Evolutionary conservation across 2,329 filamentous ascomycete species (phyloP).

Genomic region (Talaromyces funiculosus): DNA sequence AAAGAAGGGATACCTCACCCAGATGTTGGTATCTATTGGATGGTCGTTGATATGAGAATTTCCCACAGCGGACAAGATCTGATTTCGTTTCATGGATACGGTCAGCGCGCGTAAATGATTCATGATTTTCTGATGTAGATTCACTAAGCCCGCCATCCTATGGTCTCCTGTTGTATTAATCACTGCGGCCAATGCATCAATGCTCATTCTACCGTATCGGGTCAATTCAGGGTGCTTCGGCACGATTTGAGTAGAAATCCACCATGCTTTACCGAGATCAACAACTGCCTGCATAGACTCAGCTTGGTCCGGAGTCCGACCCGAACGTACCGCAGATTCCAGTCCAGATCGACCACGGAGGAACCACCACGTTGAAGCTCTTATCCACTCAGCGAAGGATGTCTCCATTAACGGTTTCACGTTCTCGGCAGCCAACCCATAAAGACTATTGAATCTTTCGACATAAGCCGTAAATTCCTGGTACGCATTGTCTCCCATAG

Average conservation of each 20-base stretch:
- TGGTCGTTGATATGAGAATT: conserved; percentile 66
- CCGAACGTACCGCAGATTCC: conserved; percentile 64
- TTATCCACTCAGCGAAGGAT: conserved; percentile 61
- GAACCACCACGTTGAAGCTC: conserved; percentile 84
- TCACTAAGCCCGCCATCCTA: conserved; percentile 42
- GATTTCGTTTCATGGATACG: conserved; percentile 78
- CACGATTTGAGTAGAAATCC: conserved; percentile 55
- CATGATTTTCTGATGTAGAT: conserved; percentile 50
- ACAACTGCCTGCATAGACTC: conserved; percentile 68
- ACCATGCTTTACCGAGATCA: conserved; percentile 78
- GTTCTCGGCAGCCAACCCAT: conserved; percentile 70
- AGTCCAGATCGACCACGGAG: conserved; percentile 70
- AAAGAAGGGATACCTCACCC: conserved; percentile 70
- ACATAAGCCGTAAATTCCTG: conserved; percentile 65
- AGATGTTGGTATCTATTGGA: conserved; percentile 73
- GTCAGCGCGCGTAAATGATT: conserved; percentile 67
- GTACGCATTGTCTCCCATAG: conserved; percentile 61
- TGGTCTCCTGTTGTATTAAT: conserved; percentile 42
- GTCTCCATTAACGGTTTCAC: conserved; percentile 60
- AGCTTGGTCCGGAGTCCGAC: conserved; percentile 27
- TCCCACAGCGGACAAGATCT: conserved; percentile 60
- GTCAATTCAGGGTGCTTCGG: conserved; percentile 36
- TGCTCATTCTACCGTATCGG: conserved; percentile 34
- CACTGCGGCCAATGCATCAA: conserved; percentile 37
- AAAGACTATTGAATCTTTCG: conserved; percentile 68